These are phyloP conservation scores for Amphibolis antarctica DNA, from an alignment of 106 monocot species.

Conservation along the genomic window DNA sequence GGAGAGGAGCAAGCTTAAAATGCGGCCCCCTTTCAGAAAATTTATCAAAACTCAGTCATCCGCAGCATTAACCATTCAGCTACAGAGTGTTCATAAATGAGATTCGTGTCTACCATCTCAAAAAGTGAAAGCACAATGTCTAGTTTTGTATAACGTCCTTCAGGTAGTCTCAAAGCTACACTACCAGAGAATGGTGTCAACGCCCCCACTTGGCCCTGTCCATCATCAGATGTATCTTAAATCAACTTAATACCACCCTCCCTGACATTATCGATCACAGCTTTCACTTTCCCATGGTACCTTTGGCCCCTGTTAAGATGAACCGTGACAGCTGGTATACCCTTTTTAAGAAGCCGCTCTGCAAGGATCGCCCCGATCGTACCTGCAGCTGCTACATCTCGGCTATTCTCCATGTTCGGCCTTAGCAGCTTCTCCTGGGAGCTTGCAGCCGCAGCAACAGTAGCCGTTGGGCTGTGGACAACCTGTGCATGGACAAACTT, in stretches of 20 bases:
- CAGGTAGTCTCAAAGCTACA: too few species aligned
- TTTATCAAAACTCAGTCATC: too few species aligned
- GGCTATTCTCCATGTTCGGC: slow-evolving; percentile 54
- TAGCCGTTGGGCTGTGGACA: slow-evolving; percentile 68
- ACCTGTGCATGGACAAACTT: slow-evolving; percentile 71
- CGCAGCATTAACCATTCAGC: too few species aligned
- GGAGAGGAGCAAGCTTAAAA: too few species aligned
- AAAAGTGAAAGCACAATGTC: too few species aligned
- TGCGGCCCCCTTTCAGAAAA: too few species aligned
- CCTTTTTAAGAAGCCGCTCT: slow-evolving; percentile 58
- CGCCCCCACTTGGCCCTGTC: too few species aligned
- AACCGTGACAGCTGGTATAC: slow-evolving; percentile 61
- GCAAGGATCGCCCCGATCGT: slow-evolving; percentile 74
- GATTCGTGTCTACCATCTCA: too few species aligned
- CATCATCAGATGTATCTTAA: neutral
- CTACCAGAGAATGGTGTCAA: too few species aligned
- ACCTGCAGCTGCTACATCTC: slow-evolving; percentile 70
- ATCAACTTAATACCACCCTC: slow-evolving; percentile 65
- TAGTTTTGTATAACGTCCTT: too few species aligned
- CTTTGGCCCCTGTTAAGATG: slow-evolving; percentile 66
- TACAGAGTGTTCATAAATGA: too few species aligned
- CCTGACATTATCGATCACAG: slow-evolving; percentile 62
- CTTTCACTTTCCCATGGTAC: slow-evolving; percentile 89
- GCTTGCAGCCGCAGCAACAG: slow-evolving; percentile 67
- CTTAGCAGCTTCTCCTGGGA: slow-evolving; percentile 81